Evolutionary conservation across 306 rosid species (phyloP).

Genomic region (Lathyrus aphaca): DNA sequence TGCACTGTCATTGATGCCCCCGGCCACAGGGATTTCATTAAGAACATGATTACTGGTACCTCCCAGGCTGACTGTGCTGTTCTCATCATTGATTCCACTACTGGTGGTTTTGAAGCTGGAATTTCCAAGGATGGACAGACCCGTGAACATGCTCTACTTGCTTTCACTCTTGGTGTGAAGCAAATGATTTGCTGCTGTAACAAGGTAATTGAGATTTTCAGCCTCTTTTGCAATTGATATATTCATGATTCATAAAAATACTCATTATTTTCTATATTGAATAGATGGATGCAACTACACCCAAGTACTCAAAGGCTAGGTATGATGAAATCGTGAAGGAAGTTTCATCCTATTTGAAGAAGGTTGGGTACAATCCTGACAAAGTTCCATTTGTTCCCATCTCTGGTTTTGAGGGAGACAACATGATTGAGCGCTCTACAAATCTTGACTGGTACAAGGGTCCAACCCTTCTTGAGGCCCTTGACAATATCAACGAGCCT

Average conservation of each 20-base stretch:
- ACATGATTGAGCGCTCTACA: slow-evolving; percentile 89
- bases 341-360: slow-evolving; percentile 88
- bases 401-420: slow-evolving; percentile 94
- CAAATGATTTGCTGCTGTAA: slow-evolving; percentile 96
- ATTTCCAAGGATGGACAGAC: slow-evolving; percentile 98
- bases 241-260: not conserved
- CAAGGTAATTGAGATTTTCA: slow-evolving; percentile 52
- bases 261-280: not conserved
- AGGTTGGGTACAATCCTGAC: slow-evolving; percentile 92
- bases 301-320: slow-evolving; percentile 84
- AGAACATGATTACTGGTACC: slow-evolving; percentile 93
- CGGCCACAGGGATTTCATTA: slow-evolving; percentile 89
- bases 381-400: slow-evolving; percentile 85
- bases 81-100: slow-evolving; percentile 86
- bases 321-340: slow-evolving; percentile 94
- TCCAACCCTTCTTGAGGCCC: slow-evolving; percentile 91
- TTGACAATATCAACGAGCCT: slow-evolving; percentile 73
- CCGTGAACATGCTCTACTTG: slow-evolving; percentile 93
- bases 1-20: slow-evolving; percentile 97
- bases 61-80: slow-evolving; percentile 94
- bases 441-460: slow-evolving; percentile 99
- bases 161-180: slow-evolving; percentile 91
- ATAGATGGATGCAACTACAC: slow-evolving; percentile 94
- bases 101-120: slow-evolving; percentile 96
- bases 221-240: not conserved